A percentile compares a stretch with the other conserved stretches of the same genome.
phyloP scores from a whole-genome alignment of 2,329 filamentous ascomycete species.

The Gyromitra esculenta region DNA sequence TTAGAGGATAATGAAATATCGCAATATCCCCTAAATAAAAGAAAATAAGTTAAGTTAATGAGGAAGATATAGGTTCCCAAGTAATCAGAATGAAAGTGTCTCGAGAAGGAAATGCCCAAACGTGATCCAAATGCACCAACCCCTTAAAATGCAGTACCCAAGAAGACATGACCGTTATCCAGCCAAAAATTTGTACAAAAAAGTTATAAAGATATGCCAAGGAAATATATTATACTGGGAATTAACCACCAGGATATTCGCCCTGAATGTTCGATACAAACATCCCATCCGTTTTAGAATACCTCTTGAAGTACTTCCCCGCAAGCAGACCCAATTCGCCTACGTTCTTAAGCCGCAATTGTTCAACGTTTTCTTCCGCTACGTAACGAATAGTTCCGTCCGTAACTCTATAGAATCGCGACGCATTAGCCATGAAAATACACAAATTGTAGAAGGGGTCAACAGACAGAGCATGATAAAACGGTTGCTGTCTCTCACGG shows the following conservation, averaged over 20 bases:
- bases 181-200: neutral
- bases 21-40: neutral
- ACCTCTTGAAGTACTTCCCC: slow-evolving; percentile 88
- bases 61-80: slow-evolving; percentile 1
- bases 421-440: slow-evolving; percentile 10
- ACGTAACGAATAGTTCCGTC: slow-evolving; percentile 78
- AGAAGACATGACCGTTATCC: slow-evolving; percentile 1
- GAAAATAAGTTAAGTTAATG: neutral
- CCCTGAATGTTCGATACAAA: slow-evolving; percentile 88
- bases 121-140: neutral
- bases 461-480: slow-evolving; percentile 87
- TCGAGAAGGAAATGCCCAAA: neutral
- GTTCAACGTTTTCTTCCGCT: slow-evolving; percentile 74
- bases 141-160: slow-evolving; percentile 1
- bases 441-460: slow-evolving; percentile 8
- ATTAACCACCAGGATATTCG: slow-evolving; percentile 84
- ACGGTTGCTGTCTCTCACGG: slow-evolving; percentile 73
- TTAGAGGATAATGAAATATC: neutral
- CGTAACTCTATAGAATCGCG: slow-evolving; percentile 66
- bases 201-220: neutral
- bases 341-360: slow-evolving; percentile 61
- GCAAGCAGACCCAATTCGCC: slow-evolving; percentile 74
- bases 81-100: neutral
- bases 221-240: neutral
- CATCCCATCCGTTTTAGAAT: slow-evolving; percentile 71